Conservation (phyloP, 352 stramenopile species). For the Phytophthora europaea region DNA sequence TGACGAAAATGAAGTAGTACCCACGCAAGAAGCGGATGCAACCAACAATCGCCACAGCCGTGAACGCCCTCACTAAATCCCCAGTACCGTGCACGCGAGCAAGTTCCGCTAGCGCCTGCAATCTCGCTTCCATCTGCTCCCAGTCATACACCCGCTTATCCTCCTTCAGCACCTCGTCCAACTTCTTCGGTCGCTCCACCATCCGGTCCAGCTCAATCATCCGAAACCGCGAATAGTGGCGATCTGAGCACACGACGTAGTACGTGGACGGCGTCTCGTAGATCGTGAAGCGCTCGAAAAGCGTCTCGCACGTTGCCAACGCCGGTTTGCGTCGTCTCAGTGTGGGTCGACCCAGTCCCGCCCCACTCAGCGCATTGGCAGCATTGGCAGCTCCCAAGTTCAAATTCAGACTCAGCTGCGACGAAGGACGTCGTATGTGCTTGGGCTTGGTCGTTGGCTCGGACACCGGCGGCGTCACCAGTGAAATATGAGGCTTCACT, state of each 20-base stretch:
- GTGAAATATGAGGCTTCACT: slow-evolving; percentile 65
- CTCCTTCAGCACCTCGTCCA: slow-evolving; percentile 73
- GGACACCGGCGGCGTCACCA: slow-evolving; percentile 66
- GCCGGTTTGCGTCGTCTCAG: slow-evolving; percentile 74
- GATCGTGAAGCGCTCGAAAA: slow-evolving; percentile 88
- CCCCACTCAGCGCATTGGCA: slow-evolving; percentile 24
- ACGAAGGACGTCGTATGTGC: slow-evolving; percentile 45
- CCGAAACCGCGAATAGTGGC: slow-evolving; percentile 84
- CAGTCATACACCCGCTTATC: slow-evolving; percentile 78
- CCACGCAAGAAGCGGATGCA: slow-evolving; percentile 98
- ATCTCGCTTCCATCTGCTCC: slow-evolving; percentile 81
- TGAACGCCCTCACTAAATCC: slow-evolving; percentile 77
- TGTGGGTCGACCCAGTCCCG: slow-evolving; percentile 37
- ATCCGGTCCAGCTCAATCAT: slow-evolving; percentile 80
- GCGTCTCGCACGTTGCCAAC: slow-evolving; percentile 64
- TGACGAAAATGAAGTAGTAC: slow-evolving; percentile 99
- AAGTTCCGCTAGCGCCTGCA: slow-evolving; percentile 73
- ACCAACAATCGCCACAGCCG: slow-evolving; percentile 97
- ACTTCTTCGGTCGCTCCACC: slow-evolving; percentile 61
- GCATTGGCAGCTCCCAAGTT: slow-evolving; percentile 33
- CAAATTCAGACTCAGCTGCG: slow-evolving; percentile 40
- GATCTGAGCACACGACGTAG: slow-evolving; percentile 89
- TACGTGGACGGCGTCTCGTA: slow-evolving; percentile 81
- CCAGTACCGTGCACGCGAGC: slow-evolving; percentile 46
- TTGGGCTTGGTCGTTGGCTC: slow-evolving; percentile 41